Percentiles rank a stretch among this genome's conserved stretches.
Evolutionary conservation across 2,329 filamentous ascomycete genomes (phyloP).

Genomic region (Pseudogymnoascus sp.): DNA sequence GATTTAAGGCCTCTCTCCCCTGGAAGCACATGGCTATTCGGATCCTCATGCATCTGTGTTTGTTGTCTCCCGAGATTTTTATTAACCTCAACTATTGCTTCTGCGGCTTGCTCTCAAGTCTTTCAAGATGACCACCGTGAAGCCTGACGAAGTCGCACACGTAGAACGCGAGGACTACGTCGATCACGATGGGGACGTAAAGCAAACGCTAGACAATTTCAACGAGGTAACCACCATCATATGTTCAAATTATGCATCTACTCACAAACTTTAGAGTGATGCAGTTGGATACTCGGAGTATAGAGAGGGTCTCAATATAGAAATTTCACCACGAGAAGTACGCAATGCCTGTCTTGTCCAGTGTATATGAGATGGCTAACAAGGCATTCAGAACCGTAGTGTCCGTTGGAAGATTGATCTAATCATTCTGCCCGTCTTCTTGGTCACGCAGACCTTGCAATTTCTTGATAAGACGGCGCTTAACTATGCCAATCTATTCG

Average conservation of each 20-base stretch:
- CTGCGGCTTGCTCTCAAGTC: not conserved
- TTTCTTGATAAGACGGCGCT: constrained; percentile 13
- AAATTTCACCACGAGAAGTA: constrained; percentile 7
- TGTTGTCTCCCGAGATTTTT: not conserved
- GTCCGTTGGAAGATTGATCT: constrained; percentile 11
- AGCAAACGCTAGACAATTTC: not conserved
- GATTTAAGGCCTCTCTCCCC: not conserved
- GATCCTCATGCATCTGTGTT: not conserved
- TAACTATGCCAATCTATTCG: constrained; percentile 25
- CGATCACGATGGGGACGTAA: not conserved
- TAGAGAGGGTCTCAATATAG: constrained; percentile 2
- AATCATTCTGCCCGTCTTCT: constrained; percentile 11
- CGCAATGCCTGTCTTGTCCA: not conserved
- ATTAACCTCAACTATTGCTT: not conserved
- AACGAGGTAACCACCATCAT: not conserved
- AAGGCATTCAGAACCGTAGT: not conserved
- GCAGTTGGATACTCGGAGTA: constrained; percentile 8
- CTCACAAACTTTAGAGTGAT: not conserved
- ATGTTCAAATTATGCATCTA: not conserved
- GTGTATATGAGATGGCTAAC: not conserved
- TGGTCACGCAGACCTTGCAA: constrained; percentile 13
- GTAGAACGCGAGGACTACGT: not conserved
- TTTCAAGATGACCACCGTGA: not conserved
- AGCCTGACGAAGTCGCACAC: not conserved
- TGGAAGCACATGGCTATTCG: not conserved